Conservation (phyloP, 371 early-diverging fungal genomes). For the Lichtheimia ornata region DNA sequence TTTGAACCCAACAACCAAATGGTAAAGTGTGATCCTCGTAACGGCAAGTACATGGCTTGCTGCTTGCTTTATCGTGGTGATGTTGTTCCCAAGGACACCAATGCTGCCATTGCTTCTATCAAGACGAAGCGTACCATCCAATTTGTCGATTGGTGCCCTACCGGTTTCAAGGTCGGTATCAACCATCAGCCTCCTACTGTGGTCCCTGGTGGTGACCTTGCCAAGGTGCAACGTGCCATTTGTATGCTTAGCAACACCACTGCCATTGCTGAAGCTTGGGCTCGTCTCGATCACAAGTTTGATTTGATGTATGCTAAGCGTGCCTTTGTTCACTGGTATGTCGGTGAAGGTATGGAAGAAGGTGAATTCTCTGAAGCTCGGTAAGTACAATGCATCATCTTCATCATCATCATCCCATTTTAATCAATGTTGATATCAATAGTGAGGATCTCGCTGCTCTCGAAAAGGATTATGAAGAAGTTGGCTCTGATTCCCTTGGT, state of each 20-base stretch:
- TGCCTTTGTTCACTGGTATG: slow-evolving; percentile 98
- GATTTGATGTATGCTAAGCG: slow-evolving; percentile 95
- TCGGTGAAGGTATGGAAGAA: slow-evolving; percentile 95
- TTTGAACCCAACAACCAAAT: slow-evolving; percentile 94
- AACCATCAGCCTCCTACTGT: slow-evolving; percentile 86
- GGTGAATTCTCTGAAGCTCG: slow-evolving; percentile 83
- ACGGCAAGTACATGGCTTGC: slow-evolving; percentile 95
- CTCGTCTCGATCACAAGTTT: slow-evolving; percentile 90
- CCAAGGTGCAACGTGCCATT: slow-evolving; percentile 87
- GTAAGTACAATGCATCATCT: too few relatives aligned
- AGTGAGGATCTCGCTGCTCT: slow-evolving; percentile 94
- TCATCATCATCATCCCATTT: too few relatives aligned
- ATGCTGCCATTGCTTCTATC: slow-evolving; percentile 83
- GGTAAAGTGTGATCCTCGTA: slow-evolving; percentile 92
- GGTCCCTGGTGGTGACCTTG: slow-evolving; percentile 84
- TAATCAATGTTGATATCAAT: too few relatives aligned
- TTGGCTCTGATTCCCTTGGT: slow-evolving; percentile 77
- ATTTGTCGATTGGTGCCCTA: slow-evolving; percentile 98
- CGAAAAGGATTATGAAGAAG: slow-evolving; percentile 98
- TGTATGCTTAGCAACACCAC: slow-evolving; percentile 95
- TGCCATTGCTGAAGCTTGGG: slow-evolving; percentile 94
- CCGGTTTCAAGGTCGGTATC: slow-evolving; percentile 84
- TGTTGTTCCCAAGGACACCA: slow-evolving; percentile 83
- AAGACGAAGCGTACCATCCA: slow-evolving; percentile 88
- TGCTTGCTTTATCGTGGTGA: slow-evolving; percentile 93